Evolutionary conservation across 768 basidiomycete genomes (phyloP).

Genomic region (Hirschioporus abietinus): DNA sequence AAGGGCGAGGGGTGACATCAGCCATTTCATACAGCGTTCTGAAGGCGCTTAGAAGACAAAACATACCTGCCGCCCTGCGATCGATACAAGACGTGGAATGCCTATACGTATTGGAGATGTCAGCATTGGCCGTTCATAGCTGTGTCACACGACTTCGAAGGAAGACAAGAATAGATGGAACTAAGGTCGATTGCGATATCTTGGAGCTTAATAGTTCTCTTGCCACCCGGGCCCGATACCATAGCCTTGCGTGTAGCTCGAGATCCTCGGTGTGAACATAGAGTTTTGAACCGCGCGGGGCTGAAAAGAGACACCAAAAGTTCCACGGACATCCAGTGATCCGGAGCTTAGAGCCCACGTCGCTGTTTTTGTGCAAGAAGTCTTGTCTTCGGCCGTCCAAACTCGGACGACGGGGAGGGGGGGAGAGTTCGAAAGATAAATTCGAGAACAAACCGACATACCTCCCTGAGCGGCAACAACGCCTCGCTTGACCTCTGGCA

Average conservation of each 20-base stretch:
- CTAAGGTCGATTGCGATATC: not conserved
- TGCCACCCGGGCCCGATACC: not conserved
- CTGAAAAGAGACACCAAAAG: no score
- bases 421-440: not conserved
- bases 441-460: slow-evolving; percentile 23
- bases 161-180: not conserved
- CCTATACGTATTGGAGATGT: slow-evolving; percentile 29
- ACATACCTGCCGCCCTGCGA: slow-evolving; percentile 70
- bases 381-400: not conserved
- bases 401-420: no score
- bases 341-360: no score
- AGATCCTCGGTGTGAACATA: not conserved
- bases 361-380: no score
- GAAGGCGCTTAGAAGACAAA: slow-evolving; percentile 7
- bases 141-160: not conserved
- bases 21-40: slow-evolving; percentile 7
- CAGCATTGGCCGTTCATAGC: not conserved
- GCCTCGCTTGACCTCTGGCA: slow-evolving; percentile 76
- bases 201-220: not conserved
- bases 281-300: no score
- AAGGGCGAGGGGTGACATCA: slow-evolving; percentile 1
- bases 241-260: not conserved
- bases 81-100: slow-evolving; percentile 62
- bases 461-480: slow-evolving; percentile 71
- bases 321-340: no score